A percentile compares a stretch with the other conserved stretches of the same genome.
Conservation (phyloP, 805 yeast species). For the Geotrichum ghanense region DNA sequence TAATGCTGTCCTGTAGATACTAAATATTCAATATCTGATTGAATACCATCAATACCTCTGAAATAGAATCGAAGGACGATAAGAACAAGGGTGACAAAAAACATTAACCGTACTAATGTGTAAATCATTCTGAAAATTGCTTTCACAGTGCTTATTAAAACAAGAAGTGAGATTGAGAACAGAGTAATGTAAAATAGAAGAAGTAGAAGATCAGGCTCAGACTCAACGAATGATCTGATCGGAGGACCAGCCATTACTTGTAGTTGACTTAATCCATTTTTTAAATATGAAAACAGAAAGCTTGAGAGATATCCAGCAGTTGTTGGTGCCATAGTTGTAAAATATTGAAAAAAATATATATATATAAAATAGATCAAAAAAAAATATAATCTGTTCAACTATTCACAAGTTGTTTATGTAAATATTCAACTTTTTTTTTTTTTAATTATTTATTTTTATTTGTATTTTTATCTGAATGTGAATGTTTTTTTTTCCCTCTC, state of each 20-base stretch:
- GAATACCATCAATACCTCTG: constrained; percentile 8
- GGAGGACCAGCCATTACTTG: constrained; percentile 6
- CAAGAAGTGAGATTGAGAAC: constrained; percentile 16
- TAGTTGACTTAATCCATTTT: neutral
- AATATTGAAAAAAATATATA: too few species aligned
- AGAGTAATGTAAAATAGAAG: constrained; percentile 15
- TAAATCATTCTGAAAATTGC: constrained; percentile 15
- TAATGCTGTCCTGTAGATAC: neutral
- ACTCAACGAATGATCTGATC: constrained; percentile 6
- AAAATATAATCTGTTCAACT: too few species aligned
- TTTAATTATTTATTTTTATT: neutral
- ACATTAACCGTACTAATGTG: constrained; percentile 11
- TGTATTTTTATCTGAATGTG: neutral
- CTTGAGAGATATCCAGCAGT: neutral
- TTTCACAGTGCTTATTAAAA: constrained; percentile 16
- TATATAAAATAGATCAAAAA: too few species aligned
- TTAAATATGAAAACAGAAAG: neutral
- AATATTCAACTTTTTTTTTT: neutral
- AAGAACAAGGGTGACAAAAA: constrained; percentile 8
- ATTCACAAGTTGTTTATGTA: too few species aligned
- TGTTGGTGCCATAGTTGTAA: constrained; percentile 1
- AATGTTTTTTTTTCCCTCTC: neutral
- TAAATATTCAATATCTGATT: constrained; percentile 3
- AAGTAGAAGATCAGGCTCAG: constrained; percentile 13
- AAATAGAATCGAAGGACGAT: constrained; percentile 10